Percentiles rank a stretch among this genome's conserved stretches.
Evolutionary conservation across 1,284 basidiomycete species (phyloP).

Genomic region (Sanguinoderma infundibulare): DNA sequence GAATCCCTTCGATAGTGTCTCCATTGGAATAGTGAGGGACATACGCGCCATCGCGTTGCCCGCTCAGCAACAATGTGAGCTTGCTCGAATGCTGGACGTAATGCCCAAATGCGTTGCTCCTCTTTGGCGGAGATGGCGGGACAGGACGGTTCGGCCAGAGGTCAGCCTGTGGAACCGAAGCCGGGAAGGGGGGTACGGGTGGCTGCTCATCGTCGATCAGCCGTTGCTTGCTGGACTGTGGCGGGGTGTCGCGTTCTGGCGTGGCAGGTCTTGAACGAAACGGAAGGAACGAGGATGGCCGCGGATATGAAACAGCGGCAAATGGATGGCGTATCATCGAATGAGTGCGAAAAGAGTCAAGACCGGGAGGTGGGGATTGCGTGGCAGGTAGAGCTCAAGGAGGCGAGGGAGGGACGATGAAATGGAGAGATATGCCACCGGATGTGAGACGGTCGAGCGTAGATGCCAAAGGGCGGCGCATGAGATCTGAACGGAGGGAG

Average conservation of each 20-base stretch:
- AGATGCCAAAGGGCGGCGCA: conserved; percentile 1
- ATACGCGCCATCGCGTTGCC: conserved; percentile 28
- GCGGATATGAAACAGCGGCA: conserved; percentile 16
- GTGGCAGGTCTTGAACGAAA: conserved; percentile 4
- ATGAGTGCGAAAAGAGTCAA: background rate
- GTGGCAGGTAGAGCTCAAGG: background rate
- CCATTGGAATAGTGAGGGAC: conserved; percentile 31
- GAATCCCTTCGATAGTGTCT: conserved; percentile 30
- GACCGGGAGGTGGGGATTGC: background rate
- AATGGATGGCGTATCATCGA: conserved; percentile 26
- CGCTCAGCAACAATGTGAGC: conserved; percentile 32
- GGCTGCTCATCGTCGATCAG: background rate
- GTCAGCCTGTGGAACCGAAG: conserved; percentile 1
- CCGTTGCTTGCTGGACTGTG: conserved; percentile 7
- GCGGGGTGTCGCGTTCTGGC: background rate
- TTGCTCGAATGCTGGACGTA: conserved; percentile 34
- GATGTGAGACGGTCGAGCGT: background rate
- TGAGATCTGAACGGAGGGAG: background rate
- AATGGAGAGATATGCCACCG: background rate
- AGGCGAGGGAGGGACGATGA: background rate
- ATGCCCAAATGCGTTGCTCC: conserved; percentile 15
- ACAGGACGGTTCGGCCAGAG: background rate
- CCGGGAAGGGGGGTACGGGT: conserved; percentile 7
- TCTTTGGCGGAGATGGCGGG: background rate
- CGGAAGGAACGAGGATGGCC: conserved; percentile 12